Evolutionary conservation across 768 basidiomycete genomes (phyloP).

Genomic region (Calocybe gangraenosa): DNA sequence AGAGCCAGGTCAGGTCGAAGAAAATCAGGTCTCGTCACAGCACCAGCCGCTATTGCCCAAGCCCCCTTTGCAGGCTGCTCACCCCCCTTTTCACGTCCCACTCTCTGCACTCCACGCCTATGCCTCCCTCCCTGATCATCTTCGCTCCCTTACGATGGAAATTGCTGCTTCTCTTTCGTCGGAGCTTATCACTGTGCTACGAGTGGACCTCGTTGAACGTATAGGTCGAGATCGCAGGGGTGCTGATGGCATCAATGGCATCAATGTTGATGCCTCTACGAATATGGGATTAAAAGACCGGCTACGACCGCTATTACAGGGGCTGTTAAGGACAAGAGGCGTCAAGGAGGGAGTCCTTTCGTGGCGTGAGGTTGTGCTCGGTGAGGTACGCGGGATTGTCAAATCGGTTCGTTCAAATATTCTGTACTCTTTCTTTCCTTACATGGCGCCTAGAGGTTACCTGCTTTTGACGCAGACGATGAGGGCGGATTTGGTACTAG

Average conservation of each 20-base stretch:
- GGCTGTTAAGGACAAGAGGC: conserved; percentile 71
- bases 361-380: conserved; percentile 68
- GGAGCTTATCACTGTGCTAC: conserved; percentile 72
- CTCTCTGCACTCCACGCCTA: conserved; percentile 73
- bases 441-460: conserved; percentile 45
- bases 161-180: conserved; percentile 73
- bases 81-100: conserved; percentile 36
- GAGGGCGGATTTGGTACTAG: not conserved
- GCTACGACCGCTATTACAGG: conserved; percentile 68
- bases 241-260: not conserved
- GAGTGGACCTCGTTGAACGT: conserved; percentile 59
- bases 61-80: not conserved
- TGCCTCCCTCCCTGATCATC: conserved; percentile 66
- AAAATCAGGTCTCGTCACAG: conserved; percentile 11
- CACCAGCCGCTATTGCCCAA: conserved; percentile 12
- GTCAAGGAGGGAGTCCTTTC: conserved; percentile 61
- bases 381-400: conserved; percentile 53
- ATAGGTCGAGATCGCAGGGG: conserved; percentile 22
- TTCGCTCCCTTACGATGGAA: conserved; percentile 67
- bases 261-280: conserved; percentile 16
- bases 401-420: conserved; percentile 47
- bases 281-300: conserved; percentile 51
- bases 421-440: not conserved
- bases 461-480: conserved; percentile 53
- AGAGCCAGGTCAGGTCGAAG: conserved; percentile 1